Conservation (phyloP, 257 asterid genomes). For the Lycium ferocissimum region DNA sequence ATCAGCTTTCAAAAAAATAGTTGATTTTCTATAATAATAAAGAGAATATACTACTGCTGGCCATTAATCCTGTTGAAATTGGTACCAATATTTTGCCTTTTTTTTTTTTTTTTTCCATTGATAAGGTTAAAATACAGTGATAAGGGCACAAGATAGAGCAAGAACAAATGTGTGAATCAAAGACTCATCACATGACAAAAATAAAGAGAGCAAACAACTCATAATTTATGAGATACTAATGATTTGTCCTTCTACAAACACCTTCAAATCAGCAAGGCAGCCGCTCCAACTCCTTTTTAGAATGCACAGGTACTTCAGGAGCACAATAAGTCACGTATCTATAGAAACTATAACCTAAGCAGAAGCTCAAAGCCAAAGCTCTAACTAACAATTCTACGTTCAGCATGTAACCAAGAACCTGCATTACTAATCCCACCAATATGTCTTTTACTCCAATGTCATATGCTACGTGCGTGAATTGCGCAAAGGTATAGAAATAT, state of each 20-base stretch:
- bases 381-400: neutral
- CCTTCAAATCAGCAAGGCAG: neutral
- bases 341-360: neutral
- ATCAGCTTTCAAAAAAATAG: too few species aligned
- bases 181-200: too few species aligned
- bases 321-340: neutral
- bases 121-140: too few species aligned
- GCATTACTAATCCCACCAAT: neutral
- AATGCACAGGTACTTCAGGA: neutral
- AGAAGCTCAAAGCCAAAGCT: neutral
- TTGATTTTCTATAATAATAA: too few species aligned
- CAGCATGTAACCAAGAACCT: neutral
- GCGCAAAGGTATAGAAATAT: neutral
- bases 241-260: neutral
- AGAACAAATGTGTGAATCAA: neutral
- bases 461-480: neutral
- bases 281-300: neutral
- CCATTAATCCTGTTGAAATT: too few species aligned
- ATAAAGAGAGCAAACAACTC: too few species aligned
- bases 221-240: too few species aligned
- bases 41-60: too few species aligned
- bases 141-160: neutral
- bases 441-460: neutral
- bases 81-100: too few species aligned
- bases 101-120: too few species aligned